Evolutionary conservation across 176 grass and related monocot species (phyloP), one percentile per base, ranked within the genome.

Genomic region (Carex cristatella): DNA sequence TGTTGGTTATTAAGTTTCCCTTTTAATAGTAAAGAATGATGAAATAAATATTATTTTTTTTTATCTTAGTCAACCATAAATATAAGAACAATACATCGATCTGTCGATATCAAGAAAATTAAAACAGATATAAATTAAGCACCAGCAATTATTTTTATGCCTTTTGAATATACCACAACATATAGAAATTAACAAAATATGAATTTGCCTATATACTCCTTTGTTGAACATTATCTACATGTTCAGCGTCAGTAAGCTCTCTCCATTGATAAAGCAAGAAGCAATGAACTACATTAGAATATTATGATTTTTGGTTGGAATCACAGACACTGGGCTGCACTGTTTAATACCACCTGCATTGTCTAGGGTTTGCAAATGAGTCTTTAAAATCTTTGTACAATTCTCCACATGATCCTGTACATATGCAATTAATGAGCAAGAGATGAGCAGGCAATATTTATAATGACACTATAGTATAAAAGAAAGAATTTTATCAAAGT

Each of bases 291-390:
- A 78, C 51, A 77, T 56, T 57, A 78, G 0, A 35, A 10, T 31
- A 68, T 18, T 28, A 40, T 69, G 9, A 9, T 10, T 40, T 60
- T 63, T 49, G 10, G 66, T 68, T 51, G 73, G 84, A 33, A 87
- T 82, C 30, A 87, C 85, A 23, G 85, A 87, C 7, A 87, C 85
- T 60, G 85, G 85, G 65, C 85, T 87, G 44, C 85, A 74, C 5
- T 86, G 70, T 54, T 87, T 72, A 23, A 51, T 32, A 30, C 70
- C 49, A n/a, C 40, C 35, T 32, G 27, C 16, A 1, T 1, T 60
- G 42, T 56, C 27, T 57, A 61, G 58, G 49, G 65, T 12, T 16
- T 49, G 32, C n/a, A 80, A 5, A 48, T 81, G 63, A 33, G 13
- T 31, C 79, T 79, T 19, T 53, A 87, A 86, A 42, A 87, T 86